Percentiles rank a stretch among this genome's conserved stretches.
These are phyloP conservation scores for Prunus mira DNA, from an alignment of 306 rosid genomes.

Conservation along the genomic window DNA sequence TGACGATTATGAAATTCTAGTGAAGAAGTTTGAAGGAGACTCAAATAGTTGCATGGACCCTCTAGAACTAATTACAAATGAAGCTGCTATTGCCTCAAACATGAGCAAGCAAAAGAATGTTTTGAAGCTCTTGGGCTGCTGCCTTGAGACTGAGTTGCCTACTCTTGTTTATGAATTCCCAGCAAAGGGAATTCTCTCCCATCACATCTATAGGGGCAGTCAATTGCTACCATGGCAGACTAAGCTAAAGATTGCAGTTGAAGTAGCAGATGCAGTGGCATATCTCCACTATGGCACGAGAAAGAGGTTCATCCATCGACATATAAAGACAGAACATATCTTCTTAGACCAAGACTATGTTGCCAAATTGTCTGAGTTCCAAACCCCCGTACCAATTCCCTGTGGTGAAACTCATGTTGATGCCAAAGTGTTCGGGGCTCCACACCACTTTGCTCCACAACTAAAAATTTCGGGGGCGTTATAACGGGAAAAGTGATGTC, in stretches of 20 bases:
- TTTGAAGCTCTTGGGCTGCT: too few relatives aligned
- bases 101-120: too few relatives aligned
- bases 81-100: too few relatives aligned
- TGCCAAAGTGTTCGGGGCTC: background rate
- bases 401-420: slow-evolving; percentile 7
- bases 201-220: background rate
- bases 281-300: background rate
- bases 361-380: background rate
- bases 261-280: slow-evolving; percentile 9
- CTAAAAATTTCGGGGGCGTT: rapidly evolving
- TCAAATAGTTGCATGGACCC: too few relatives aligned
- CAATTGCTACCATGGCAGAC: background rate
- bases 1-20: background rate
- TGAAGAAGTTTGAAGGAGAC: background rate
- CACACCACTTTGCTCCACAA: background rate
- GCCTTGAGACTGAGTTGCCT: too few relatives aligned
- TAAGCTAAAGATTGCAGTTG: background rate
- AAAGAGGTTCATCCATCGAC: background rate
- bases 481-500: slow-evolving; percentile 9
- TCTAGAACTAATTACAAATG: too few relatives aligned
- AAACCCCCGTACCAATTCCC: slow-evolving; percentile 3
- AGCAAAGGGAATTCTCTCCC: background rate
- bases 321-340: background rate
- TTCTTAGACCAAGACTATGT: background rate
- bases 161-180: slow-evolving; percentile 1